phyloP scores from a whole-genome alignment of 2,329 filamentous ascomycete genomes.

The Tolypocladium endophyticum region DNA sequence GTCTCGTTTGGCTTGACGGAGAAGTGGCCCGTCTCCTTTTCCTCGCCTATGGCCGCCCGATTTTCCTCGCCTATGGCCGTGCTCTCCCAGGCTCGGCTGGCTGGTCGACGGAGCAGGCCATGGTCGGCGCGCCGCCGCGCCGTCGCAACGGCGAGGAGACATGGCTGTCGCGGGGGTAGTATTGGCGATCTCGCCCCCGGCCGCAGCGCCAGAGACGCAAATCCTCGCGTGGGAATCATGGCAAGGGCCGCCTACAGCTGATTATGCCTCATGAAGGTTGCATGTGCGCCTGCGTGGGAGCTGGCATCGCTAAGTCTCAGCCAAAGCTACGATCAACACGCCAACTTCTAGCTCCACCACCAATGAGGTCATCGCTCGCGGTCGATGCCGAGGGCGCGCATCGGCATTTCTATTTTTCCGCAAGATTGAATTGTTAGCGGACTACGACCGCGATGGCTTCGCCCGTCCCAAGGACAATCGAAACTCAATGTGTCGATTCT shows the following conservation, averaged over 20 bases:
- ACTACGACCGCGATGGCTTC: no score
- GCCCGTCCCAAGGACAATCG: not conserved
- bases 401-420: constrained; percentile 18
- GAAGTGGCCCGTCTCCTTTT: constrained; percentile 72
- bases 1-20: constrained; percentile 64
- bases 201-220: constrained; percentile 11
- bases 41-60: constrained; percentile 23
- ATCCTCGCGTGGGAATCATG: constrained; percentile 18
- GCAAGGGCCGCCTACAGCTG: constrained; percentile 2
- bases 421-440: not conserved
- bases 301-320: not conserved
- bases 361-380: constrained; percentile 9
- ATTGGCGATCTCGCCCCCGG: not conserved
- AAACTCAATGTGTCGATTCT: not conserved
- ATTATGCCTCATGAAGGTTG: constrained; percentile 4
- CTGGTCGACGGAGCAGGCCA: not conserved
- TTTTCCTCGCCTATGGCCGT: constrained; percentile 30
- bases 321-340: not conserved
- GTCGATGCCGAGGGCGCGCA: constrained; percentile 2
- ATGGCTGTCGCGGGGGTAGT: not conserved
- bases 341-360: not conserved
- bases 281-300: not conserved
- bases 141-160: constrained; percentile 3
- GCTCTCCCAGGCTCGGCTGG: constrained; percentile 1
- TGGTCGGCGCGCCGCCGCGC: not conserved